Percentiles rank a stretch among this genome's conserved stretches.
These are phyloP conservation scores for Ilex asprella DNA, from an alignment of 257 asterid species.

Conservation along the genomic window DNA sequence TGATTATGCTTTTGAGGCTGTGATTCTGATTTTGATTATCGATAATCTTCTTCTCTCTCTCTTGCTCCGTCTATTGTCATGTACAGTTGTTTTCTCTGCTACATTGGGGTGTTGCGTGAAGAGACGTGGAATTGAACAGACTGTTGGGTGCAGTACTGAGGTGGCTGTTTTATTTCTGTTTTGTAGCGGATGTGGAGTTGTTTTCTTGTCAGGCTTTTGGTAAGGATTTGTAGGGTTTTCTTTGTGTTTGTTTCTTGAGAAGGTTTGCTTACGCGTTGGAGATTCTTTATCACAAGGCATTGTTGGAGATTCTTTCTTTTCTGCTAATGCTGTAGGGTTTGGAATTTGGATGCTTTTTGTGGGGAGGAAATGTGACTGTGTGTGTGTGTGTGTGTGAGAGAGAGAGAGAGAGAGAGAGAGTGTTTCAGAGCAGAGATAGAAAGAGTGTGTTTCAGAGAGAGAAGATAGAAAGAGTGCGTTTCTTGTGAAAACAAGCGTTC, in stretches of 20 bases:
- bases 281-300: slow-evolving; percentile 5
- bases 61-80: slow-evolving; percentile 35
- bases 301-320: background rate
- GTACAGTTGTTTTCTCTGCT: slow-evolving; percentile 26
- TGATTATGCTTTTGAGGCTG: background rate
- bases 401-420: too few species aligned
- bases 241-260: slow-evolving; percentile 33
- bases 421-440: too few species aligned
- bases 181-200: too few species aligned
- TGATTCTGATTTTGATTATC: background rate
- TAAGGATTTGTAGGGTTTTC: slow-evolving; percentile 6
- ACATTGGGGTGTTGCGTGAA: slow-evolving; percentile 28
- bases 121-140: slow-evolving; percentile 5
- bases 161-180: slow-evolving; percentile 19
- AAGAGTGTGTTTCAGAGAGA: too few species aligned
- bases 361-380: slow-evolving; percentile 23
- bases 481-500: too few species aligned
- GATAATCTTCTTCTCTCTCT: slow-evolving; percentile 24
- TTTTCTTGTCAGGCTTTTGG: too few species aligned
- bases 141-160: too few species aligned
- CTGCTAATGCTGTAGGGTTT: too few species aligned
- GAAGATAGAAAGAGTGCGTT: too few species aligned
- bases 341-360: slow-evolving; percentile 11
- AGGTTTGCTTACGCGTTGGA: slow-evolving; percentile 24
- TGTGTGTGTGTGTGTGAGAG: background rate